These are phyloP conservation scores for Hymenoscyphus infarciens DNA, from an alignment of 2,329 filamentous ascomycete species.

Conservation along the genomic window DNA sequence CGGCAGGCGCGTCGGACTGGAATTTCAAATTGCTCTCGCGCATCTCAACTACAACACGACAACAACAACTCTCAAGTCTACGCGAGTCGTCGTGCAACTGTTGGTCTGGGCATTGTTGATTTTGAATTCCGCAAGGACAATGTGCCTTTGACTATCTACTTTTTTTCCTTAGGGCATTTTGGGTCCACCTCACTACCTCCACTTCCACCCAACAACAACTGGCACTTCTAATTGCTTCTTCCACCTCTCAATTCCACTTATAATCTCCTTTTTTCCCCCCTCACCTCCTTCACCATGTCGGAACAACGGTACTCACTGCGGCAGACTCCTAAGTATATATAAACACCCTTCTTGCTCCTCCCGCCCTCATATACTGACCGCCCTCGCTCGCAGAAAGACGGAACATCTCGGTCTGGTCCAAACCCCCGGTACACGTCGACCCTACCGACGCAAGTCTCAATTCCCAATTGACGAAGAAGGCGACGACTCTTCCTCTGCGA, in stretches of 20 bases:
- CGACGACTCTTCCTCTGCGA: slow-evolving; percentile 35
- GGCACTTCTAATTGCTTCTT: neutral
- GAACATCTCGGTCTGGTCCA: slow-evolving; percentile 49
- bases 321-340: slow-evolving; percentile 33
- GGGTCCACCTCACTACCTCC: neutral
- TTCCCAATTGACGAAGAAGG: slow-evolving; percentile 33
- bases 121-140: neutral
- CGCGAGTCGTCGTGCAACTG: neutral
- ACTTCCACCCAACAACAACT: neutral
- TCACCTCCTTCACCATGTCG: slow-evolving; percentile 26
- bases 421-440: slow-evolving; percentile 44
- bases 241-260: neutral
- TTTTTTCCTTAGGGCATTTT: slow-evolving; percentile 2
- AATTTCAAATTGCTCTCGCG: neutral
- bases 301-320: slow-evolving; percentile 34
- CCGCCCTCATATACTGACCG: slow-evolving; percentile 14
- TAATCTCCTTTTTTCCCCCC: slow-evolving; percentile 4
- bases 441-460: slow-evolving; percentile 40
- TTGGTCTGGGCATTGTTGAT: neutral
- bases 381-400: slow-evolving; percentile 42
- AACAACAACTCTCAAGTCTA: neutral
- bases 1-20: slow-evolving; percentile 1
- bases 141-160: neutral
- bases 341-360: slow-evolving; percentile 13
- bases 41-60: neutral